Base-by-base conservation (phyloP, 352 stramenopile genomes). In the Phytophthora fragariae region DNA sequence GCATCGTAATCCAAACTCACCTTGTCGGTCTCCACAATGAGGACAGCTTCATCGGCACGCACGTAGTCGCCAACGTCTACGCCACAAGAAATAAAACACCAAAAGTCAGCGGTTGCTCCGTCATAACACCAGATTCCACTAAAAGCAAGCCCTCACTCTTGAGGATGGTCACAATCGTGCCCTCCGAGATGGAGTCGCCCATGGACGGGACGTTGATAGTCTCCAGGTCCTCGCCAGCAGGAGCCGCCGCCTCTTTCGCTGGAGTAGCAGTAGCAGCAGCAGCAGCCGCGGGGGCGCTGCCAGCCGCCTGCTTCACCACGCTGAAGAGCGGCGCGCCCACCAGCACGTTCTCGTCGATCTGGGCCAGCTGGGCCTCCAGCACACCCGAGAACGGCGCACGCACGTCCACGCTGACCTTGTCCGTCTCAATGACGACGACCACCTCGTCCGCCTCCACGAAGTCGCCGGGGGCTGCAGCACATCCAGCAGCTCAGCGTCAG, bases 11-110 rank as follows among this genome's bases (percentile, higher is more conserved):
- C n/a, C 10, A 57, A 31, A 3, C 75, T 69, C 5, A 99, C 97
- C 85, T 99, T 99, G 82, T 99, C 98, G 0, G 98, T 99, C 86
- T 99, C 98, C 0, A 99, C 86, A 56, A 99, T 92, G 21, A 99
- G 82, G 3, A 99, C 93, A 11, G 98, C 90, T 65, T 99, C 98
- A 74, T 99, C 98, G 2, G 89, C 87, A 17, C 93, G 85, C 11
- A 99, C 95, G 67, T 96, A 98, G 81, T 99, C 97, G 27, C 98
- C 98, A 29, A 97, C 80, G n/a, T 92, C 89, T 95, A 56, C 15
- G n/a, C 44, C 9, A 55, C 31, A 55, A 66, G 1, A 57, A 56
- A 52, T 9, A 69, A 55, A 14, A 19, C 3, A 49, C 5, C 41
- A 10, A 41, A 41, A 41, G 35, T 41, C 35, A 41, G 35, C 35